Evolutionary conservation across 2,329 filamentous ascomycete species (phyloP), one percentile per base, ranked within the genome.

Genomic region (Arthrobotrys megalospora): DNA sequence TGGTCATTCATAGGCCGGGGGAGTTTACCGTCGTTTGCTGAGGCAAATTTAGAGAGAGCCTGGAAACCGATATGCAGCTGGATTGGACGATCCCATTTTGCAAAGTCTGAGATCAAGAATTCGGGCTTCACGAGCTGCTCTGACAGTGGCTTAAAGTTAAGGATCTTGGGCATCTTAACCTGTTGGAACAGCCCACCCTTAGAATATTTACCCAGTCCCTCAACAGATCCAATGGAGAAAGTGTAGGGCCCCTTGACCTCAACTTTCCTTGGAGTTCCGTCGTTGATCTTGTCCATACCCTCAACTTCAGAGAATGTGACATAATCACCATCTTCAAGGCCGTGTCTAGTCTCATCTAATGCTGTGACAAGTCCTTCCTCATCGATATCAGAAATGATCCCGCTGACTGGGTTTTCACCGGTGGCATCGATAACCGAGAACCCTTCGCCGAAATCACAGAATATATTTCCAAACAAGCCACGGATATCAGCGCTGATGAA

Each of bases 121-220:
- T 97, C 95, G 1, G 96, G 96, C 73, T 93, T 92, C 85, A 93
- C 93, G 71, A 97, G 85, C 78, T 97, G 90, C 65, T 89, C 86
- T 48, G 90, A 90, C 72, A 97, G 89, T 47, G 90, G 88, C 86
- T 97, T 93, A 86, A 98, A 99, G 84, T 96, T 89, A 82, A 98
- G 86, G 68, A 93, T 89, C 86, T 96, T 97, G 63, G 96, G 96
- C 95, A 97, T 97, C 88, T 98, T 99, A 85, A 98, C 96, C 85
- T 99, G 96, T 45, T 93, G 91, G 85, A 92, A 99, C 76, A 97
- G 89, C 78, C 96, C 96, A 55, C 95, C 95, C 64, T 92, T 89
- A 86, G 93, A 87, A 86, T 99, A 99, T 82, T 92, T 88, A 41
- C 96, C 96, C 12, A 80, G 73, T 41, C 97, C 88, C 5, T 90